Evolutionary conservation across 257 asterid genomes (phyloP), one percentile per base, ranked within the genome.

Genomic region (Petunia secreta): DNA sequence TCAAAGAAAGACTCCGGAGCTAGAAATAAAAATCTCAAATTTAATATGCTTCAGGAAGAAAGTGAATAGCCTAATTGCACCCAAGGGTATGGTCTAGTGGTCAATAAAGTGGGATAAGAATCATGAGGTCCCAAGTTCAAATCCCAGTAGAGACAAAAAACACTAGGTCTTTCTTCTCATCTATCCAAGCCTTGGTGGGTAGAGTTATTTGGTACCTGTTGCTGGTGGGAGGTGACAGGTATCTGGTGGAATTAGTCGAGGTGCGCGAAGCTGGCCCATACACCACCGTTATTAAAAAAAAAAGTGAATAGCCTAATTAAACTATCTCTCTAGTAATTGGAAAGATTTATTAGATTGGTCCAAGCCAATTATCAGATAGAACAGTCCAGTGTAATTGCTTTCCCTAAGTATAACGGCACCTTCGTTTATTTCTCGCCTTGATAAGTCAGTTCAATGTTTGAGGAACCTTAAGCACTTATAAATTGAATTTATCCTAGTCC

Each of bases 1-100:
- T 10, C 34, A 34, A 46, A n/a, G 48, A 48, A 67, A 71, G 13
- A 48, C 6, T 11, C 16, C 46, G 34, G 58, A 58, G 73, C 34
- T 60, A 16, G 50, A 80, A 71, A 71, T 50, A 50, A 71, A 71
- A 71, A 46, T 50, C 34, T 50, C 77, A 10, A 48, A 71, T 5
- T 71, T 80, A 36, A n/a, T 3, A 65, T 41, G 38, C 71, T 44
- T 68, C 78, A 46, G 48, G 15, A 58, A 15, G 4, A 37, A 16
- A n/a, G n/a, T n/a, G n/a, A n/a, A n/a, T n/a, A n/a, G n/a, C n/a
- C n/a, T n/a, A n/a, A n/a, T n/a, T n/a, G n/a, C n/a, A n/a, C n/a
- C n/a, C n/a, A n/a, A n/a, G n/a, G n/a, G n/a, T n/a, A n/a, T n/a
- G n/a, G n/a, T n/a, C n/a, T n/a, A n/a, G n/a, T n/a, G n/a, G n/a